phyloP scores from a whole-genome alignment of 2,329 filamentous ascomycete genomes.

The Neurospora crassa region DNA sequence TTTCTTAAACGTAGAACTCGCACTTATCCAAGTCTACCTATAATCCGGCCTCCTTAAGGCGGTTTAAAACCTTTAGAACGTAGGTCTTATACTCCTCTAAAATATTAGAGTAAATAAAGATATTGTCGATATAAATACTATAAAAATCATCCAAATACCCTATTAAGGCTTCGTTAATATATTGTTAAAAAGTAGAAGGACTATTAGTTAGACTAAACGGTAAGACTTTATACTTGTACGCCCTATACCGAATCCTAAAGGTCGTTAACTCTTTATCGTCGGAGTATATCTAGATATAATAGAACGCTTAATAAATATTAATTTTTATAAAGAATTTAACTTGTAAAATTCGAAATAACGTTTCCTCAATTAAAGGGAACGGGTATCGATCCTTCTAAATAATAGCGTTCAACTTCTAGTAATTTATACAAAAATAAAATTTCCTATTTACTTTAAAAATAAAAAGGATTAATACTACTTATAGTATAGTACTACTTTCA shows the following conservation, averaged over 20 bases:
- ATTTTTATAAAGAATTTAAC: background rate
- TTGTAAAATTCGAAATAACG: background rate
- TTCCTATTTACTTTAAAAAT: background rate
- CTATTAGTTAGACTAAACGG: too few relatives aligned
- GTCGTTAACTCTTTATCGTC: background rate
- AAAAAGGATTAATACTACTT: background rate
- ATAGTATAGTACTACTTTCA: background rate
- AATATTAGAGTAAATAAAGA: too few relatives aligned
- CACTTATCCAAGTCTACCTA: too few relatives aligned
- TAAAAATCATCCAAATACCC: too few relatives aligned
- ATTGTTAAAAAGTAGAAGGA: too few relatives aligned
- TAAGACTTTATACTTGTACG: background rate
- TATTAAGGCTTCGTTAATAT: too few relatives aligned
- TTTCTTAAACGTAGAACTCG: too few relatives aligned
- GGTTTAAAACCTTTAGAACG: too few relatives aligned
- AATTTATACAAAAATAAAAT: background rate
- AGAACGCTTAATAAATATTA: background rate
- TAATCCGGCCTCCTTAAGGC: too few relatives aligned
- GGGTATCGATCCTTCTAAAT: background rate
- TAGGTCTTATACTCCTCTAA: too few relatives aligned
- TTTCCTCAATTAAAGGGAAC: slow-evolving; percentile 2
- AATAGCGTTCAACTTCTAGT: background rate
- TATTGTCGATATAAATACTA: too few relatives aligned
- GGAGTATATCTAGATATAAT: background rate
- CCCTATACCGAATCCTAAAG: background rate